Evolutionary conservation across 2,329 filamentous ascomycete genomes (phyloP).

Genomic region (Alternaria longipes): DNA sequence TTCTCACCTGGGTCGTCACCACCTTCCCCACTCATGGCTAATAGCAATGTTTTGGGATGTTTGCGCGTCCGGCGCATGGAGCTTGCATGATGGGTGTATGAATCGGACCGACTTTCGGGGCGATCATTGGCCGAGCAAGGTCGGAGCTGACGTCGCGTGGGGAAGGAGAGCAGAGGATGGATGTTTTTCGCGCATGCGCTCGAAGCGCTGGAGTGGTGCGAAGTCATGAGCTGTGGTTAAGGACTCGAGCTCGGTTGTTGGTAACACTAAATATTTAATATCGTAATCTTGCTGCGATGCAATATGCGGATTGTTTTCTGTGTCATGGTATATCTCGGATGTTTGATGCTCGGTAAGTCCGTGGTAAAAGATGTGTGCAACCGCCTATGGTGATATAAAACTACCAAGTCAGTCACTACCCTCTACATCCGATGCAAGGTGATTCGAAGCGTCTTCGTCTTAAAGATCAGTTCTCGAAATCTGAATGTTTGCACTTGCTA

Average conservation of each 20-base stretch:
- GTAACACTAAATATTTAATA: neutral
- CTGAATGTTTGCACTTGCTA: neutral
- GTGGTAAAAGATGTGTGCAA: neutral
- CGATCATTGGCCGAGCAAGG: neutral
- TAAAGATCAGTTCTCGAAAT: no score
- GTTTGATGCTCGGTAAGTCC: neutral
- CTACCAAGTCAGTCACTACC: neutral
- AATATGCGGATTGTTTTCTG: neutral
- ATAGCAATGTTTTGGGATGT: neutral
- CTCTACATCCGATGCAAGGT: neutral
- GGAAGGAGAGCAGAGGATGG: neutral
- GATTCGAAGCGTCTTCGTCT: neutral
- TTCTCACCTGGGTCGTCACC: neutral
- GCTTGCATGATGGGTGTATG: conserved; percentile 3
- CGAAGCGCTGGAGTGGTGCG: neutral
- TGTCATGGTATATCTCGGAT: neutral
- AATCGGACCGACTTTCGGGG: neutral
- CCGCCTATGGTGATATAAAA: neutral
- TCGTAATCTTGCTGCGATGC: neutral
- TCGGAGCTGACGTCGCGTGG: neutral
- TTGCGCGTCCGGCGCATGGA: neutral
- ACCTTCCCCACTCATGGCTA: conserved; percentile 1
- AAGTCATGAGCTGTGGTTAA: neutral
- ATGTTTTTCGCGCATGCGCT: conserved; percentile 2
- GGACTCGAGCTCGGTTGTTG: neutral